Evolutionary conservation across 768 basidiomycete species (phyloP).

Genomic region (Amanita brunnescens): DNA sequence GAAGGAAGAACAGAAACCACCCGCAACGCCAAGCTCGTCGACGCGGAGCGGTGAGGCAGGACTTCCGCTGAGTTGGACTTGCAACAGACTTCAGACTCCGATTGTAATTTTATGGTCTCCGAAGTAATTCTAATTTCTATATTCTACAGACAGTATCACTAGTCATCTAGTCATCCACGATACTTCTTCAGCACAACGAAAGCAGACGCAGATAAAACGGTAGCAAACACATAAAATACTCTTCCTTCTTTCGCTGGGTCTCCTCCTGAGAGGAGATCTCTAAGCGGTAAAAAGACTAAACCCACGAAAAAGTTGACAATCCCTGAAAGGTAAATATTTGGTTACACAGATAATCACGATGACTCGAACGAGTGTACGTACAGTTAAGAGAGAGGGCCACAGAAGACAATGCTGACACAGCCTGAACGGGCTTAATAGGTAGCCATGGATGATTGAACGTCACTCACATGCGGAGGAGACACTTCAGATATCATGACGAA

Average conservation of each 20-base stretch:
- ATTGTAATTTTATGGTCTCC: slow-evolving; percentile 21
- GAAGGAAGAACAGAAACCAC: slow-evolving; percentile 29
- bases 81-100: slow-evolving; percentile 1
- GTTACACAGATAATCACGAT: slow-evolving; percentile 1
- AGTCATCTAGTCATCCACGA: slow-evolving; percentile 18
- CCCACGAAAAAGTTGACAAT: slow-evolving; percentile 79
- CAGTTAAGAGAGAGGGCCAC: slow-evolving; percentile 67
- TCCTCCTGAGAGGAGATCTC: slow-evolving; percentile 61
- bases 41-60: slow-evolving; percentile 29
- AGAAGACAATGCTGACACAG: slow-evolving; percentile 75
- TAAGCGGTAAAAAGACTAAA: slow-evolving; percentile 75
- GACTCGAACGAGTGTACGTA: slow-evolving; percentile 13
- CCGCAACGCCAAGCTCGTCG: slow-evolving; percentile 34
- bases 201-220: slow-evolving; percentile 35
- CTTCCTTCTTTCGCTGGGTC: slow-evolving; percentile 64
- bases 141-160: not conserved
- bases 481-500: slow-evolving; percentile 91
- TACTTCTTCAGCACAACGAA: slow-evolving; percentile 32
- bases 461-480: slow-evolving; percentile 65
- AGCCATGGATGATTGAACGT: not conserved
- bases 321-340: slow-evolving; percentile 44
- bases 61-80: slow-evolving; percentile 11
- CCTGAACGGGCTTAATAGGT: slow-evolving; percentile 28
- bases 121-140: slow-evolving; percentile 13
- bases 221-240: slow-evolving; percentile 82